These are phyloP conservation scores for Xanthoconium separans DNA, from an alignment of 1,284 basidiomycete species.

Conservation along the genomic window DNA sequence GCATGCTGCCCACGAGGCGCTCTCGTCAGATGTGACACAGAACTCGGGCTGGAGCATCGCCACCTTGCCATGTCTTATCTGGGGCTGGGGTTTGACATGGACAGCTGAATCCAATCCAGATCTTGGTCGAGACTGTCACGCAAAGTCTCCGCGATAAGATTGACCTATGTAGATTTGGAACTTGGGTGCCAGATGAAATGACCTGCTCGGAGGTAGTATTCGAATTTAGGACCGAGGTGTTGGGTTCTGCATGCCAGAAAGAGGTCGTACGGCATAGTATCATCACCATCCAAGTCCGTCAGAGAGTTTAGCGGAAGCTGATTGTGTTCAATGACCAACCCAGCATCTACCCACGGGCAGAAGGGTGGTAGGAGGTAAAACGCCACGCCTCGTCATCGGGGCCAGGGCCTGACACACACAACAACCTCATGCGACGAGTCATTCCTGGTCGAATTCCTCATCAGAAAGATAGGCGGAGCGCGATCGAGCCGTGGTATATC, in stretches of 20 bases:
- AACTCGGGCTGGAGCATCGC: neutral
- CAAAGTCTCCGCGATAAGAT: slow-evolving; percentile 9
- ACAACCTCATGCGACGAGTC: slow-evolving; percentile 11
- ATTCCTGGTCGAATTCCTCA: neutral
- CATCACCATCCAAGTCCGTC: neutral
- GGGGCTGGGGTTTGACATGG: neutral
- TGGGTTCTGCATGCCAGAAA: slow-evolving; percentile 5
- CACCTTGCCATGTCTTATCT: neutral
- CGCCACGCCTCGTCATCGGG: slow-evolving; percentile 2
- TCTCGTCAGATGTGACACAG: neutral
- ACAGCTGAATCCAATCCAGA: neutral
- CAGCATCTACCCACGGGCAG: neutral
- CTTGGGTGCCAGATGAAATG: neutral
- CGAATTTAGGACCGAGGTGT: neutral
- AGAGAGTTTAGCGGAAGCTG: slow-evolving; percentile 10
- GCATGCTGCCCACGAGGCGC: slow-evolving; percentile 8
- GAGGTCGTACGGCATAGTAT: slow-evolving; percentile 4
- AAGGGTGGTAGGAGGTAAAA: neutral
- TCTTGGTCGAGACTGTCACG: neutral
- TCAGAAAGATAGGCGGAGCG: slow-evolving; percentile 16
- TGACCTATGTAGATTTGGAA: neutral
- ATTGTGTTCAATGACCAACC: slow-evolving; percentile 9
- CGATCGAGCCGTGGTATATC: slow-evolving; percentile 21
- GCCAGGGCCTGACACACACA: neutral
- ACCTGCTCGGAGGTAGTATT: slow-evolving; percentile 1